phyloP scores from a whole-genome alignment of 2,329 filamentous ascomycete genomes.

The Rhexocercosporidium sp. region DNA sequence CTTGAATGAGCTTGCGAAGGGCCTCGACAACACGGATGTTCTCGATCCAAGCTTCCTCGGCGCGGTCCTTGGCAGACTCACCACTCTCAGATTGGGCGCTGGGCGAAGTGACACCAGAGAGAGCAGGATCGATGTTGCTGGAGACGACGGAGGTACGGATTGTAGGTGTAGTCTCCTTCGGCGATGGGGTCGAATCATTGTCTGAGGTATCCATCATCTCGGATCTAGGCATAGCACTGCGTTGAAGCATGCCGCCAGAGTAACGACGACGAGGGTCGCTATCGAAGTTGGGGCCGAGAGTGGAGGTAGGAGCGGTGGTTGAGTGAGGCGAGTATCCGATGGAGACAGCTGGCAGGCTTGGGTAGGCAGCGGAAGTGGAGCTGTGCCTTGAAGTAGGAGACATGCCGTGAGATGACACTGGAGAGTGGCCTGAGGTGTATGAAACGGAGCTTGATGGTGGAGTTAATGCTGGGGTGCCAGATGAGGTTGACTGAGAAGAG shows the following conservation, averaged over 20 bases:
- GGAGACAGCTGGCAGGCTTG: constrained; percentile 72
- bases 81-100: constrained; percentile 59
- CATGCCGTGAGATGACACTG: constrained; percentile 69
- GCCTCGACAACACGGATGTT: constrained; percentile 69
- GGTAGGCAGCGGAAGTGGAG: constrained; percentile 72
- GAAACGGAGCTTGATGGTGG: constrained; percentile 78
- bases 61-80: constrained; percentile 58
- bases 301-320: constrained; percentile 68
- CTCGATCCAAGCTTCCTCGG: constrained; percentile 69
- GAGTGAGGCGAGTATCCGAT: constrained; percentile 72
- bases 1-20: constrained; percentile 61
- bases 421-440: constrained; percentile 79
- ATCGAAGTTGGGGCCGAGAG: constrained; percentile 71
- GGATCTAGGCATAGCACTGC: constrained; percentile 50
- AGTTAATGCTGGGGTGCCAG: constrained; percentile 76
- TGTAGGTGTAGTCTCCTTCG: constrained; percentile 34
- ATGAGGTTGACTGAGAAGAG: constrained; percentile 54
- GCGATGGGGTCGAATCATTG: constrained; percentile 35
- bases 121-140: constrained; percentile 42
- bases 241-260: constrained; percentile 70
- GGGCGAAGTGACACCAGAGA: constrained; percentile 55
- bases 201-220: constrained; percentile 41
- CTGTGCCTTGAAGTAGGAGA: constrained; percentile 68
- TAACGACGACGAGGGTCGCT: constrained; percentile 67
- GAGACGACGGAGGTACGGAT: constrained; percentile 37